Evolutionary conservation across 2,329 filamentous ascomycete species (phyloP).

Genomic region (Elsinoe arachidis): DNA sequence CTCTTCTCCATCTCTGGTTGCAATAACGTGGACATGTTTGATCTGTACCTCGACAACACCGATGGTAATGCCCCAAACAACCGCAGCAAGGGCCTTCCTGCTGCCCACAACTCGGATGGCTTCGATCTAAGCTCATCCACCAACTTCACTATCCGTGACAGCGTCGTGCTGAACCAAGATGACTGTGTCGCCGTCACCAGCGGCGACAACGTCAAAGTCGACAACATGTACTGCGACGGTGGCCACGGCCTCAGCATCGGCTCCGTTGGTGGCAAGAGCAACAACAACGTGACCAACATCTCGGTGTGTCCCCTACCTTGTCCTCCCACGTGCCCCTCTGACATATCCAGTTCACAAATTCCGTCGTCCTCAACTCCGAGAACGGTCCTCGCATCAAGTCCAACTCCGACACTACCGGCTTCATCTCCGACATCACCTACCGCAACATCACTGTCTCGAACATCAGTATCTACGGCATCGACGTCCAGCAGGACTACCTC

Average conservation of each 20-base stretch:
- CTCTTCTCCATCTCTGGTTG: constrained; percentile 42
- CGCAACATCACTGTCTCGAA: constrained; percentile 41
- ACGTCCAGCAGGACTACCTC: constrained; percentile 52
- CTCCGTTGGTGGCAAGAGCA: constrained; percentile 43
- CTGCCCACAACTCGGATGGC: constrained; percentile 24
- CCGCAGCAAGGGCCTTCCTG: not conserved
- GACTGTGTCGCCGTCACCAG: constrained; percentile 26
- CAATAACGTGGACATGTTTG: constrained; percentile 47
- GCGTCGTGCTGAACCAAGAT: constrained; percentile 24
- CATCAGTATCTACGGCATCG: constrained; percentile 47
- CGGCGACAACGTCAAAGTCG: constrained; percentile 36
- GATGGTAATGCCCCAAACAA: constrained; percentile 13
- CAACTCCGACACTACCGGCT: constrained; percentile 41
- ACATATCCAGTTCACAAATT: constrained; percentile 29
- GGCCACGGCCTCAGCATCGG: constrained; percentile 49
- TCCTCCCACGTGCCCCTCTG: not conserved
- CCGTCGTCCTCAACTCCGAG: constrained; percentile 40
- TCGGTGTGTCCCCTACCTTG: constrained; percentile 18
- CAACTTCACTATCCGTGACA: constrained; percentile 20
- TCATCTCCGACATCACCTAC: constrained; percentile 45
- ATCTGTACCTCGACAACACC: constrained; percentile 43
- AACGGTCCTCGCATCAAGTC: constrained; percentile 49
- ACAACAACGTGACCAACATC: constrained; percentile 45
- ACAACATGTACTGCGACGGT: constrained; percentile 37
- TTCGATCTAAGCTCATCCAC: constrained; percentile 22